phyloP scores from a whole-genome alignment of 805 yeast species.

The Ogataea ramenticola region DNA sequence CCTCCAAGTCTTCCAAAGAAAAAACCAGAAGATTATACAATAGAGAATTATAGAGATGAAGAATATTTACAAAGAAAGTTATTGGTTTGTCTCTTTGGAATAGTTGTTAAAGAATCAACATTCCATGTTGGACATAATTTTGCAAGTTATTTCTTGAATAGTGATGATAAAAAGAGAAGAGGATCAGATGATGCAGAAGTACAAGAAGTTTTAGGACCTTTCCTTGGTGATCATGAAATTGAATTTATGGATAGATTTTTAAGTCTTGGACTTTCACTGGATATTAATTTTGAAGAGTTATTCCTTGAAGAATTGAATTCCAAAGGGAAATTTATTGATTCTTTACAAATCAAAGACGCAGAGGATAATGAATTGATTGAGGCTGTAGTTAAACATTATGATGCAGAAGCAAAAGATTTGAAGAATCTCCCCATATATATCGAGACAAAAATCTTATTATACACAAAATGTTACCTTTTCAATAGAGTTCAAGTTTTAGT shows the following conservation, averaged over 20 bases:
- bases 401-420: background rate
- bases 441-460: background rate
- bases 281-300: conserved; percentile 44
- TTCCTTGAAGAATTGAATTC: conserved; percentile 30
- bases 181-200: too few relatives aligned
- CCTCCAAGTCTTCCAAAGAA: conserved; percentile 37
- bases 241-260: conserved; percentile 20
- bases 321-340: conserved; percentile 1
- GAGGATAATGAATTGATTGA: background rate
- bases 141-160: background rate
- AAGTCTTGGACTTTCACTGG: conserved; percentile 54
- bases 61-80: conserved; percentile 56
- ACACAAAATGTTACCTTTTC: conserved; percentile 10
- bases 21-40: conserved; percentile 27
- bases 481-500: conserved; percentile 27
- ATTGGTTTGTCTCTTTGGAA: conserved; percentile 55
- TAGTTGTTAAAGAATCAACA: conserved; percentile 30
- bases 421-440: background rate
- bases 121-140: background rate
- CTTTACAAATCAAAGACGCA: background rate
- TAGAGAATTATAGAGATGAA: conserved; percentile 44
- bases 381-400: background rate
- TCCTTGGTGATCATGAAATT: conserved; percentile 2
- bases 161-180: too few relatives aligned
- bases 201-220: background rate